Evolutionary conservation across 2,329 filamentous ascomycete genomes (phyloP).

Genomic region (Aspergillus pseudonomiae): DNA sequence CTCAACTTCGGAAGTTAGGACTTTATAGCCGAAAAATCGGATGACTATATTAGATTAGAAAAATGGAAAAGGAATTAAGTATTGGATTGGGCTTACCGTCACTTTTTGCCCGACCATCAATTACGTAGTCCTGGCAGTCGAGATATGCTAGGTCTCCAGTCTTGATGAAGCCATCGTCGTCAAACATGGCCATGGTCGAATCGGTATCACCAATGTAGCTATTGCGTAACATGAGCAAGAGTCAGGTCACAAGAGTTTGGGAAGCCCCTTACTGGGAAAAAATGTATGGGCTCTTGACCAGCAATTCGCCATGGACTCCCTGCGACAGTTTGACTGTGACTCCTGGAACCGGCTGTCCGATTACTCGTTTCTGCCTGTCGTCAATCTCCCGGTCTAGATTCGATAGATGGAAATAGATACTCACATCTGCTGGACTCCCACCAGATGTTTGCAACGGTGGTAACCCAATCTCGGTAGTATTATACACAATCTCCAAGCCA

Average conservation of each 20-base stretch:
- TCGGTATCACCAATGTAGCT: constrained; percentile 12
- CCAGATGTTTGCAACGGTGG: neutral
- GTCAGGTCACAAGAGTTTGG: too few species aligned
- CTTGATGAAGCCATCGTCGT: constrained; percentile 23
- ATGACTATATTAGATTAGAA: constrained; percentile 9
- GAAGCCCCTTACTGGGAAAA: constrained; percentile 24
- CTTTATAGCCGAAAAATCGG: constrained; percentile 20
- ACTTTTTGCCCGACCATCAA: constrained; percentile 18
- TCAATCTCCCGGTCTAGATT: too few species aligned
- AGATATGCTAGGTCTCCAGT: constrained; percentile 21
- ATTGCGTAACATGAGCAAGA: neutral
- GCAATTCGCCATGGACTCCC: constrained; percentile 13
- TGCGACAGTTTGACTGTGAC: constrained; percentile 11
- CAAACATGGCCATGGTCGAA: constrained; percentile 10
- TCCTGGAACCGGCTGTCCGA: neutral
- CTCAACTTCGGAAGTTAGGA: constrained; percentile 21
- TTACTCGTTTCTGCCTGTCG: neutral
- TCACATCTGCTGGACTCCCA: neutral
- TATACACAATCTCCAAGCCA: neutral
- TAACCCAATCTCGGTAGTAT: neutral
- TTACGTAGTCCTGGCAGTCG: constrained; percentile 16
- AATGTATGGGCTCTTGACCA: constrained; percentile 15
- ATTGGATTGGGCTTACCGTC: too few species aligned
- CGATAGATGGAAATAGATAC: neutral
- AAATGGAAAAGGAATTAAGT: too few species aligned